Evolutionary conservation across 2,329 filamentous ascomycete species (phyloP).

Genomic region (Phyllosticta paracitricarpa): DNA sequence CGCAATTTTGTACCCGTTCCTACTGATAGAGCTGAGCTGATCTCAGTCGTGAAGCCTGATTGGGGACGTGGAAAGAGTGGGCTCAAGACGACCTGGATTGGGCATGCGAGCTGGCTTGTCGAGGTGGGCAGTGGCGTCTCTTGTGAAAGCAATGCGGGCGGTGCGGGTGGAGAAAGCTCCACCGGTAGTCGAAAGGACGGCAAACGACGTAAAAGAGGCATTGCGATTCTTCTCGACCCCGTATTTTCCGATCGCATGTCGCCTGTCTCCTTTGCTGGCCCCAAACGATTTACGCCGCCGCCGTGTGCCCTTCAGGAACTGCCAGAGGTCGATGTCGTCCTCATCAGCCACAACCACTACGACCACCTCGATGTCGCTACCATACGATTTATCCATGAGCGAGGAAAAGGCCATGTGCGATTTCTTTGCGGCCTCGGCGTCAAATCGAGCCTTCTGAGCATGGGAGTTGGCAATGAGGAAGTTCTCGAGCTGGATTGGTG

Average conservation of each 20-base stretch:
- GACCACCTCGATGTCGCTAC: slow-evolving; percentile 44
- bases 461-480: slow-evolving; percentile 28
- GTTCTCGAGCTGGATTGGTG: slow-evolving; percentile 43
- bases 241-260: slow-evolving; percentile 43
- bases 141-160: not conserved
- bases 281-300: slow-evolving; percentile 42
- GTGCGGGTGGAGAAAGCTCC: no score
- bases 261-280: slow-evolving; percentile 37
- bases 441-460: slow-evolving; percentile 26
- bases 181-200: not conserved
- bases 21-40: slow-evolving; percentile 29
- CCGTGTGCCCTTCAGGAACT: slow-evolving; percentile 41
- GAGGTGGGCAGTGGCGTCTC: slow-evolving; percentile 23
- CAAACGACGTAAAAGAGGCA: slow-evolving; percentile 20
- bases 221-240: slow-evolving; percentile 43
- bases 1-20: slow-evolving; percentile 40
- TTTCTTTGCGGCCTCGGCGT: slow-evolving; percentile 35
- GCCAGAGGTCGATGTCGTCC: slow-evolving; percentile 41
- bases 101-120: slow-evolving; percentile 41
- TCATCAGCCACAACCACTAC: slow-evolving; percentile 48
- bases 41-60: slow-evolving; percentile 32
- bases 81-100: slow-evolving; percentile 42
- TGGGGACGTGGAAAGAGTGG: slow-evolving; percentile 15
- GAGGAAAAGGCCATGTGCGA: slow-evolving; percentile 26
- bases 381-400: slow-evolving; percentile 22